Conservation (phyloP, 495 filamentous ascomycete genomes). For the Penicillium flavigenum region DNA sequence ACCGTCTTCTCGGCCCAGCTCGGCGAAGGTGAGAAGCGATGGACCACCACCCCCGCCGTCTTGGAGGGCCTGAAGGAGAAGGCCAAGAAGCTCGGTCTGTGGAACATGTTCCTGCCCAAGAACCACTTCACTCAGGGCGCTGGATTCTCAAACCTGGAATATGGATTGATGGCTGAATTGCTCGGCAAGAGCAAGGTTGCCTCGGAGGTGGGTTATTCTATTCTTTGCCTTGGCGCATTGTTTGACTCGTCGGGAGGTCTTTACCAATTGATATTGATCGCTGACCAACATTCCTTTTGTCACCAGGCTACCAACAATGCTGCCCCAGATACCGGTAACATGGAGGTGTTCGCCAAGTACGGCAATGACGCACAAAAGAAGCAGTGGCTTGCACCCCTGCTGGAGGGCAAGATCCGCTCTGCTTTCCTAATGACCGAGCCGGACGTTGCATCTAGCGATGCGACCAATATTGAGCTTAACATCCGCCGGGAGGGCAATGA, state of each 20-base stretch:
- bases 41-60: slow-evolving; percentile 73
- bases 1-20: slow-evolving; percentile 75
- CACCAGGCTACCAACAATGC: slow-evolving; percentile 78
- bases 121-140: slow-evolving; percentile 93
- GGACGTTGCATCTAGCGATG: slow-evolving; percentile 80
- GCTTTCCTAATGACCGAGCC: slow-evolving; percentile 96
- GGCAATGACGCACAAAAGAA: slow-evolving; percentile 87
- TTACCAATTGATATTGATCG: not conserved
- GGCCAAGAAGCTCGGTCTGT: slow-evolving; percentile 81
- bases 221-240: slow-evolving; percentile 2
- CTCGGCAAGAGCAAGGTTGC: slow-evolving; percentile 76
- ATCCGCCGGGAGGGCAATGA: slow-evolving; percentile 78
- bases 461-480: slow-evolving; percentile 79
- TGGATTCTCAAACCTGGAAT: slow-evolving; percentile 87
- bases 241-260: not conserved
- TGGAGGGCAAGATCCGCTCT: slow-evolving; percentile 82
- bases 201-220: slow-evolving; percentile 56
- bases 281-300: not conserved
- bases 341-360: slow-evolving; percentile 95
- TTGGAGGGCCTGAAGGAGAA: slow-evolving; percentile 86
- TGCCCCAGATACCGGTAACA: slow-evolving; percentile 91
- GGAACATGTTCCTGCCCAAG: slow-evolving; percentile 97
- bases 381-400: slow-evolving; percentile 77
- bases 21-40: slow-evolving; percentile 69
- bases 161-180: slow-evolving; percentile 89